Evolutionary conservation across 2,329 filamentous ascomycete genomes (phyloP).

Genomic region (Chalaropsis ovoidea): DNA sequence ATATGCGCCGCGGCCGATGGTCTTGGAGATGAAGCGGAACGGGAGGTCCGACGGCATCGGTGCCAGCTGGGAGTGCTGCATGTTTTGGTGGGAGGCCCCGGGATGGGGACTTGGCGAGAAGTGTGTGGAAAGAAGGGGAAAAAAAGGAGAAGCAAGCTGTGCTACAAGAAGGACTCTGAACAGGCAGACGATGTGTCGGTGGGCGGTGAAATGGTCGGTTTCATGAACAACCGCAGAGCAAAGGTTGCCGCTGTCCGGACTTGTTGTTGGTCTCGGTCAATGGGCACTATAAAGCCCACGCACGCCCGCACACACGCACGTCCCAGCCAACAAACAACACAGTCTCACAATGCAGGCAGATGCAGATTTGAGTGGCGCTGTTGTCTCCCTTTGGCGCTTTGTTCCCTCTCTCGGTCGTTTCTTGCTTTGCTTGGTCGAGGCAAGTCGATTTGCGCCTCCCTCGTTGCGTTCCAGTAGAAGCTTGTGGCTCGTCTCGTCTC

Average conservation of each 20-base stretch:
- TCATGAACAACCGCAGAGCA: background rate
- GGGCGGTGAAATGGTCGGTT: background rate
- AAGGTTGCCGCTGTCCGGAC: background rate
- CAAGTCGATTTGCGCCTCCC: background rate
- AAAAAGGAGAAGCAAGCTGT: background rate
- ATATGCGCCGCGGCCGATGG: constrained; percentile 92
- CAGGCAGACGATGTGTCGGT: background rate
- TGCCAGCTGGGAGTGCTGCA: constrained; percentile 62
- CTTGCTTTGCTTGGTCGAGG: background rate
- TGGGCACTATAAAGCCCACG: background rate
- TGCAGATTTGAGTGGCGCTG: background rate
- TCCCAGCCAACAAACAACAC: constrained; percentile 3
- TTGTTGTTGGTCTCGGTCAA: background rate
- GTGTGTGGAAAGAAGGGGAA: background rate
- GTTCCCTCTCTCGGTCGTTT: background rate
- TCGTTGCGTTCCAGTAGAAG: background rate
- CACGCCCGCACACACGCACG: background rate
- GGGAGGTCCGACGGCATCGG: constrained; percentile 76
- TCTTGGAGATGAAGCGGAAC: constrained; percentile 91
- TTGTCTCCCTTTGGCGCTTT: background rate
- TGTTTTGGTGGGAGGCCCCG: background rate
- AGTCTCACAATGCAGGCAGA: background rate
- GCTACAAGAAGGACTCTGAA: background rate
- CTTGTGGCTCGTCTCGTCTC: background rate
- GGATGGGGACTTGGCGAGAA: background rate